Evolutionary conservation across 1,284 basidiomycete species (phyloP), one percentile per base, ranked within the genome.

Genomic region (Ganoderma lucidum): DNA sequence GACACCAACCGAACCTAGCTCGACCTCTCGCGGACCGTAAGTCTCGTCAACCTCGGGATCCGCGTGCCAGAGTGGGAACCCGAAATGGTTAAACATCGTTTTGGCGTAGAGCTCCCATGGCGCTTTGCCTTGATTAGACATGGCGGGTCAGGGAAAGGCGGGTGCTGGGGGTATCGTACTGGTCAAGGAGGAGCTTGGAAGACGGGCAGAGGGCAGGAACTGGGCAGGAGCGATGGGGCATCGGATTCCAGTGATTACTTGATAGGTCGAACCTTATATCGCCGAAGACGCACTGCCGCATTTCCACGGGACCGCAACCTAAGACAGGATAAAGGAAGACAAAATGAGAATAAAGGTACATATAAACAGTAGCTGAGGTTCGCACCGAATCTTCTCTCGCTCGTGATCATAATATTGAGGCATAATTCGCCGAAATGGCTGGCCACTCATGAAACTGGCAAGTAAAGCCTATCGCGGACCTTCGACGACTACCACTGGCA

Each of bases 1-100:
- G 39, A 28, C 64, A 3, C 72, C 72, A 3, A 73, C 70, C n/a
- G 71, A 70, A 6, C 72, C 72, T 5, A 73, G 35, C 56, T 39
- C 32, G 19, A 59, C 56, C 56, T 59, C 56, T 2, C 56, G 19
- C 8, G 3, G 56, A 14, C 35, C 35, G 35, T 10, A 59, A 4
- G 15, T 10, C n/a, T 19, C 8, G 35, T 39, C 32, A 12, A 35
- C 10, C 35, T 59, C 56, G 3, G 56, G 56, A 10, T 39, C 56
- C 1, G 56, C 32, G 56, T 59, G 35, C 56, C 56, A 59, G 37
- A 59, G 56, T 0, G 56, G 56, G 12, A n/a, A 59, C 8, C 56
- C 56, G 35, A 19, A 59, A n/a, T 37, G 32, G 19, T 19, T n/a
- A 19, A 59, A 59, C 35, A 37, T 30, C 6, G 32, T n/a, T 23